Evolutionary conservation across 352 stramenopile species (phyloP).

Genomic region (Phytophthora colocasiae): DNA sequence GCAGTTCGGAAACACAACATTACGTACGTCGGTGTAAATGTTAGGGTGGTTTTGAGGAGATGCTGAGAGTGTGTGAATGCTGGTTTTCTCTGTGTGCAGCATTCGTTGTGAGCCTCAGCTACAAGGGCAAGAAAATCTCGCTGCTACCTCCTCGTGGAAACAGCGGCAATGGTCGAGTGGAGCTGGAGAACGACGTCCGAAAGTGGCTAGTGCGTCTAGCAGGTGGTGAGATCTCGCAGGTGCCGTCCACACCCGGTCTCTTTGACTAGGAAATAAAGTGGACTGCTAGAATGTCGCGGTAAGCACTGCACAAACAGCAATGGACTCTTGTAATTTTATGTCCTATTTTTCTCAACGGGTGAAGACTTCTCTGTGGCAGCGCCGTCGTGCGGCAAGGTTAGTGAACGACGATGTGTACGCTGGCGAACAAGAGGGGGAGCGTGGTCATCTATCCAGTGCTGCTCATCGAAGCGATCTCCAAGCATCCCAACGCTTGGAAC

Average conservation of each 20-base stretch:
- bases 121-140: slow-evolving; percentile 73
- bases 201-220: slow-evolving; percentile 72
- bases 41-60: not conserved
- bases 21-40: slow-evolving; percentile 40
- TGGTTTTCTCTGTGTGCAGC: slow-evolving; percentile 31
- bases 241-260: slow-evolving; percentile 40
- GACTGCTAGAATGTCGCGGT: slow-evolving; percentile 11
- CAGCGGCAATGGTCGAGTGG: slow-evolving; percentile 6
- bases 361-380: too few relatives aligned
- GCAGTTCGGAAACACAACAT: slow-evolving; percentile 43
- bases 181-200: slow-evolving; percentile 48
- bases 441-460: slow-evolving; percentile 31
- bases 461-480: slow-evolving; percentile 43
- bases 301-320: slow-evolving; percentile 6
- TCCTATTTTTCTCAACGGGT: not conserved
- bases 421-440: slow-evolving; percentile 34
- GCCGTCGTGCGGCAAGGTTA: not conserved
- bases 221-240: slow-evolving; percentile 66
- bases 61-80: not conserved
- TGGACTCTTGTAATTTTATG: slow-evolving; percentile 33
- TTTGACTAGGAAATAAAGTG: slow-evolving; percentile 39
- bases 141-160: slow-evolving; percentile 36
- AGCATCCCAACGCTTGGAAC: slow-evolving; percentile 13
- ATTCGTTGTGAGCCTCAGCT: slow-evolving; percentile 63
- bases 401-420: slow-evolving; percentile 19